Percentiles rank a stretch among this genome's conserved stretches.
Evolutionary conservation across 2,329 filamentous ascomycete genomes (phyloP).

Genomic region (Aspergillus ruber): DNA sequence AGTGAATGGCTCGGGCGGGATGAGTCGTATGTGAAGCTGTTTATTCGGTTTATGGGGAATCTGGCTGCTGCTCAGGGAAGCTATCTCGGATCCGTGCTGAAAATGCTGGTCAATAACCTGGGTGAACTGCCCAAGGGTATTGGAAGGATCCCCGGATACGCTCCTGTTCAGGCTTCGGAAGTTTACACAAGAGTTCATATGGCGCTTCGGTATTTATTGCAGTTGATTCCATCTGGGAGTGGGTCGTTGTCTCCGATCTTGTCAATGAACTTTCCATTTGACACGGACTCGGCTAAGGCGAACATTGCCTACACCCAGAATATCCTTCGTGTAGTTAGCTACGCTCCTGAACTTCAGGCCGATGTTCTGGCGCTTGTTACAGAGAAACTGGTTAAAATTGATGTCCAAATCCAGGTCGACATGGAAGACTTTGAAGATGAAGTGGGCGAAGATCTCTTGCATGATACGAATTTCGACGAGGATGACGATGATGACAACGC

Average conservation of each 20-base stretch:
- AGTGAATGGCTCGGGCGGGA: conserved; percentile 58
- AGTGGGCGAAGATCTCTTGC: conserved; percentile 61
- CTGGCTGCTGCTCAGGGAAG: conserved; percentile 77
- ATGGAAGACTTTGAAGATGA: conserved; percentile 90
- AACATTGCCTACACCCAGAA: conserved; percentile 88
- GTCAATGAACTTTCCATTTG: conserved; percentile 64
- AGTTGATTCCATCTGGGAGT: conserved; percentile 73
- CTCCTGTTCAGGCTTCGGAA: conserved; percentile 54
- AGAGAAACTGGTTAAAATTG: conserved; percentile 83
- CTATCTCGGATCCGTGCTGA: conserved; percentile 67
- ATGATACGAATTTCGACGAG: conserved; percentile 42
- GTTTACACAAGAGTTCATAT: conserved; percentile 71
- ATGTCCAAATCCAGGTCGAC: conserved; percentile 91
- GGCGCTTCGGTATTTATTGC: conserved; percentile 67
- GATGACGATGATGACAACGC: conserved; percentile 60
- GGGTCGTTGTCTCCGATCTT: conserved; percentile 63
- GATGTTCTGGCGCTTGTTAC: conserved; percentile 79
- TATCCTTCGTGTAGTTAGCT: conserved; percentile 67
- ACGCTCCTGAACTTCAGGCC: conserved; percentile 68
- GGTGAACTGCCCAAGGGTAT: conserved; percentile 51
- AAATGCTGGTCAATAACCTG: conserved; percentile 76
- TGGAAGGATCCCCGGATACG: conserved; percentile 49
- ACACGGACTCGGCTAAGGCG: conserved; percentile 67
- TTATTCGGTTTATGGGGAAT: conserved; percentile 51
- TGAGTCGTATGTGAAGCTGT: conserved; percentile 52